These are phyloP conservation scores for Nannochloropsis gaditana DNA, from an alignment of 108 stramenopile genomes.

Conservation along the genomic window DNA sequence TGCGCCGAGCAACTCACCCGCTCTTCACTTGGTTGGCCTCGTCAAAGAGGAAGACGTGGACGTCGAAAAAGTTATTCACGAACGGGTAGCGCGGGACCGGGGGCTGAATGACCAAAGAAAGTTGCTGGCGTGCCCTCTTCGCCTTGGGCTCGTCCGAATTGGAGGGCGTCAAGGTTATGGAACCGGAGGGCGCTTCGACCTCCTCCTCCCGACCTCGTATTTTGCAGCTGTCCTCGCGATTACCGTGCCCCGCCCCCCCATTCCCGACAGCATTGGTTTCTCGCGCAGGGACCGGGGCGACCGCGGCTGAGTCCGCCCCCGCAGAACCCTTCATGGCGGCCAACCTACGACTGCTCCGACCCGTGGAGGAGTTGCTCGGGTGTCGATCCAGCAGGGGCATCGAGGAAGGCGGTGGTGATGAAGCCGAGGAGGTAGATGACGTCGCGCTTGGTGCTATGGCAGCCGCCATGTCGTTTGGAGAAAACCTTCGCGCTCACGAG, in stretches of 20 bases:
- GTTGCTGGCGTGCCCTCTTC: slow-evolving; percentile 3
- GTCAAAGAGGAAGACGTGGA: slow-evolving; percentile 1
- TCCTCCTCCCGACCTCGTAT: background rate
- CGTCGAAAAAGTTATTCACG: slow-evolving; percentile 16
- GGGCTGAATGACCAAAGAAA: background rate
- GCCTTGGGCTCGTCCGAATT: slow-evolving; percentile 1
- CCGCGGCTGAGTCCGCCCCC: no score
- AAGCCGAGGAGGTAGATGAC: background rate
- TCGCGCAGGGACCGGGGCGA: no score
- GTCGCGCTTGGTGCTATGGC: background rate
- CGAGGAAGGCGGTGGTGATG: background rate
- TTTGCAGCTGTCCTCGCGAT: background rate
- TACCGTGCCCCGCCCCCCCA: no score
- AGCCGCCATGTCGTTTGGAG: slow-evolving; percentile 19
- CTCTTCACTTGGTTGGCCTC: slow-evolving; percentile 22
- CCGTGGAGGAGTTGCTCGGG: background rate
- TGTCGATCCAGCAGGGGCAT: background rate
- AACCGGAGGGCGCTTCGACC: background rate
- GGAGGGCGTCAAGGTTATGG: background rate
- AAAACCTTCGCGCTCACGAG: no score
- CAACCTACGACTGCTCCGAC: slow-evolving; percentile 10
- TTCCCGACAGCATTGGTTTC: no score
- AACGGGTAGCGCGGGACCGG: slow-evolving; percentile 22
- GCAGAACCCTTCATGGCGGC: background rate
- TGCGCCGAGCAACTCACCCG: background rate